These are phyloP conservation scores for Cyathus striatus DNA, from an alignment of 768 basidiomycete species.

Conservation along the genomic window DNA sequence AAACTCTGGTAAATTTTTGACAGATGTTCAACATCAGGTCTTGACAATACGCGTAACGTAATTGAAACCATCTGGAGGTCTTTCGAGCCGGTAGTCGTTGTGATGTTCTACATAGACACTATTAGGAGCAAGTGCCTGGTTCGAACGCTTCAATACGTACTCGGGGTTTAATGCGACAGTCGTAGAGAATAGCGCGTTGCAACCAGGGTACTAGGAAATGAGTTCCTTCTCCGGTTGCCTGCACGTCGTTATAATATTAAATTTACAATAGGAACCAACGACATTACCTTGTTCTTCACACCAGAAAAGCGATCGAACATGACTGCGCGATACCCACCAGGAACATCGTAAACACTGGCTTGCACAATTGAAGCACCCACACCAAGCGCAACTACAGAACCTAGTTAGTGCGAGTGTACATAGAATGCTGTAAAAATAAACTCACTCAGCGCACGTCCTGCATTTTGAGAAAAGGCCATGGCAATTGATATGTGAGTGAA, in stretches of 20 bases:
- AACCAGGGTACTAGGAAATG: constrained; percentile 96
- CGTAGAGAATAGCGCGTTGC: constrained; percentile 93
- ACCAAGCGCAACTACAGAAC: constrained; percentile 42
- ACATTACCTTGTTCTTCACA: constrained; percentile 67
- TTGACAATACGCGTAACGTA: constrained; percentile 90
- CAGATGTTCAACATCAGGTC: constrained; percentile 85
- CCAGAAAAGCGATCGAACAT: constrained; percentile 98
- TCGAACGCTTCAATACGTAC: constrained; percentile 39
- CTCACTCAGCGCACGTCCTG: constrained; percentile 45
- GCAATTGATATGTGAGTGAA: constrained; percentile 2
- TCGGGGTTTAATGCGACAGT: constrained; percentile 95
- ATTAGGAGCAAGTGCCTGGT: neutral
- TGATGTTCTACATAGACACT: constrained; percentile 69
- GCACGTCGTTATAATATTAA: constrained; percentile 4
- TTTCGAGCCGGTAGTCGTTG: constrained; percentile 98
- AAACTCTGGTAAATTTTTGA: constrained; percentile 93
- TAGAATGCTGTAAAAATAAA: neutral
- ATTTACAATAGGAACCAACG: neutral
- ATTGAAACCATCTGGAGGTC: constrained; percentile 99
- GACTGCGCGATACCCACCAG: constrained; percentile 89
- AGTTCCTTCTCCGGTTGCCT: constrained; percentile 92
- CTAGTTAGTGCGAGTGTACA: neutral
- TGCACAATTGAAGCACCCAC: constrained; percentile 38
- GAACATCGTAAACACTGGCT: constrained; percentile 68
- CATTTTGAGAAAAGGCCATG: constrained; percentile 50